Evolutionary conservation across 2,329 filamentous ascomycete genomes (phyloP).

Genomic region (Myotisia sp.): DNA sequence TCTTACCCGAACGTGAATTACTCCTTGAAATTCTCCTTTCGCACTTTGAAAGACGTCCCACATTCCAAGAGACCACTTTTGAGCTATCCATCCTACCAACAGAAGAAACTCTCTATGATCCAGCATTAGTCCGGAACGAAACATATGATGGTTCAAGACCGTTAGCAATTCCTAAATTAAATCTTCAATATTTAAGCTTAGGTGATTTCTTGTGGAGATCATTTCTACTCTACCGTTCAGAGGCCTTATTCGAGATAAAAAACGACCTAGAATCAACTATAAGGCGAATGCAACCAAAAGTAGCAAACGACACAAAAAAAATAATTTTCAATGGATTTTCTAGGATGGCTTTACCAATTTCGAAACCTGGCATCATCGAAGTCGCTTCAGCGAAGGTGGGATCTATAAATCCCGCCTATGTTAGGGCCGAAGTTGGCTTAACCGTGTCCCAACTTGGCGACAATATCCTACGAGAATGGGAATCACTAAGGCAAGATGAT

Average conservation of each 20-base stretch:
- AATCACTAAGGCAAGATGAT: conserved; percentile 70
- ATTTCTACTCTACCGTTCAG: conserved; percentile 72
- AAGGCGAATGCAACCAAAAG: conserved; percentile 60
- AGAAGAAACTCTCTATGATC: conserved; percentile 65
- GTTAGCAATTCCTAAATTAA: conserved; percentile 82
- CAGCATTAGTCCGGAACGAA: conserved; percentile 64
- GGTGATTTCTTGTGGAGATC: conserved; percentile 96
- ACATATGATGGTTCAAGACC: conserved; percentile 75
- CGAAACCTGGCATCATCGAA: conserved; percentile 74
- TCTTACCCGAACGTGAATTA: conserved; percentile 45
- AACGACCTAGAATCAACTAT: conserved; percentile 77
- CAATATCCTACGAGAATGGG: conserved; percentile 72
- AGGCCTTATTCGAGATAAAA: conserved; percentile 85
- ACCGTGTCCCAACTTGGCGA: conserved; percentile 70
- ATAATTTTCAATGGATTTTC: conserved; percentile 67
- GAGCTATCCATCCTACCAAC: conserved; percentile 68
- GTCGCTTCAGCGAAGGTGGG: conserved; percentile 72
- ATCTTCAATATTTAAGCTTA: conserved; percentile 85
- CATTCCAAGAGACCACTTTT: conserved; percentile 66
- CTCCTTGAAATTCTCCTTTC: conserved; percentile 55
- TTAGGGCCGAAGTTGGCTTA: conserved; percentile 72
- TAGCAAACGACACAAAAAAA: conserved; percentile 49
- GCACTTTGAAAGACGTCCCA: conserved; percentile 59
- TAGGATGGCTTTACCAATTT: conserved; percentile 79
- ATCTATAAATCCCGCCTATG: conserved; percentile 64